Base-by-base conservation (phyloP, 345 rosid species). In the Trapa incisa region DNA sequence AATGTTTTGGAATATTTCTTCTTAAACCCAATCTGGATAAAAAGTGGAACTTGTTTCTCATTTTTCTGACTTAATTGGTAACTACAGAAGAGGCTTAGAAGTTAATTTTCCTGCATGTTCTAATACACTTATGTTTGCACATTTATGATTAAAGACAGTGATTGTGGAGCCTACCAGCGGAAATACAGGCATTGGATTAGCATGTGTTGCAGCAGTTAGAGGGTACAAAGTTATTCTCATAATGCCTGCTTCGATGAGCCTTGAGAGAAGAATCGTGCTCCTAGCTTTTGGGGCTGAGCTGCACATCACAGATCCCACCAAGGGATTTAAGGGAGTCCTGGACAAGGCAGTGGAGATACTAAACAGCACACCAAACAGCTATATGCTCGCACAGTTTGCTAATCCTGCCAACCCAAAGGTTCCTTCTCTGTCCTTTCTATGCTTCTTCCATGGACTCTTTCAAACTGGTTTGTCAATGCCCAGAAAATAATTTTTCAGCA, bases 341-440 rank as follows among this genome's bases (percentile, higher is more conserved):
- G 76, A 78, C 43, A 89, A 80, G 77, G 74, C 80, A 15, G 80
- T 85, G 43, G 96, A 90, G 77, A 70, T 89, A 65, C 70, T 77
- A 56, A 60, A 65, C 39, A 82, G 74, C n/a, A 86, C 86, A 37
- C 93, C 90, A 1, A 68, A 85, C 73, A 80, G 91, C 57, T 75
- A 65, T 66, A 9, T 85, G 48, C 71, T 82, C 29, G 15, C 22
- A 37, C 96, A 87, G 60, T 79, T 75, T 35, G 82, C 78, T 16
- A 87, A 89, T 68, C 89, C 85, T 70, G 81, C 91, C 69, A 89
- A 92, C 71, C 91, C 91, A 5, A 71, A 79, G 88, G 98, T 87
- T 71, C 7, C 42, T 47, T 35, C 32, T 14, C 16, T 17, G 1
- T 9, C 37, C 29, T 32, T 43, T 12, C 57, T 16, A 1, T 66